phyloP scores from a whole-genome alignment of 805 yeast genomes.

The Wickerhamiella kazuoi region DNA sequence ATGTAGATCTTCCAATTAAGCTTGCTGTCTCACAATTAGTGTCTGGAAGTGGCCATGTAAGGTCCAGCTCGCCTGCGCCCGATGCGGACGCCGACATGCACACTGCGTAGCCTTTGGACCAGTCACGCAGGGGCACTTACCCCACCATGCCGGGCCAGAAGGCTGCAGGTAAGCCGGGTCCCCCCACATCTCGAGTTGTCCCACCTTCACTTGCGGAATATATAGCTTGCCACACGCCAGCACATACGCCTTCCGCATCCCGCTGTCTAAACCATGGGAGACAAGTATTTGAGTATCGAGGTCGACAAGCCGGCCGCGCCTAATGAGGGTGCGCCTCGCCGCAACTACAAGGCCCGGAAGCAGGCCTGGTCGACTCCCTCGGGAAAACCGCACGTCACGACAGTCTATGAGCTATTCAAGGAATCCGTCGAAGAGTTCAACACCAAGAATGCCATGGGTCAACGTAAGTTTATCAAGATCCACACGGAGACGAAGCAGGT shows the following conservation, averaged over 20 bases:
- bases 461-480: slow-evolving; percentile 58
- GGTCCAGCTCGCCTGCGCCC: no score
- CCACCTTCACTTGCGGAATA: no score
- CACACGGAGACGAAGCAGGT: slow-evolving; percentile 62
- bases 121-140: no score
- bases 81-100: no score
- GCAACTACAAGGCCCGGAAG: slow-evolving; percentile 19
- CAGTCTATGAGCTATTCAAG: slow-evolving; percentile 49
- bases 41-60: no score
- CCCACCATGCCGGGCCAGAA: no score
- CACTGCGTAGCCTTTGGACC: no score
- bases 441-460: slow-evolving; percentile 43
- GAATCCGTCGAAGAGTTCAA: slow-evolving; percentile 47
- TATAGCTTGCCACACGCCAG: no score
- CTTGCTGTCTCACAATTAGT: no score
- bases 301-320: slow-evolving; percentile 19
- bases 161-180: not conserved
- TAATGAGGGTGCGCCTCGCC: slow-evolving; percentile 23
- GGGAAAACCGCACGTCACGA: slow-evolving; percentile 35
- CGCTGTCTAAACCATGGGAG: not conserved
- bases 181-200: not conserved
- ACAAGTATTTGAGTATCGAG: slow-evolving; percentile 14
- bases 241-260: no score
- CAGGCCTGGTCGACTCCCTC: slow-evolving; percentile 39
- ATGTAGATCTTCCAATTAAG: no score